Percentiles rank a stretch among this genome's conserved stretches.
Evolutionary conservation across 2,329 filamentous ascomycete genomes (phyloP).

Genomic region (Leptographium procerum): DNA sequence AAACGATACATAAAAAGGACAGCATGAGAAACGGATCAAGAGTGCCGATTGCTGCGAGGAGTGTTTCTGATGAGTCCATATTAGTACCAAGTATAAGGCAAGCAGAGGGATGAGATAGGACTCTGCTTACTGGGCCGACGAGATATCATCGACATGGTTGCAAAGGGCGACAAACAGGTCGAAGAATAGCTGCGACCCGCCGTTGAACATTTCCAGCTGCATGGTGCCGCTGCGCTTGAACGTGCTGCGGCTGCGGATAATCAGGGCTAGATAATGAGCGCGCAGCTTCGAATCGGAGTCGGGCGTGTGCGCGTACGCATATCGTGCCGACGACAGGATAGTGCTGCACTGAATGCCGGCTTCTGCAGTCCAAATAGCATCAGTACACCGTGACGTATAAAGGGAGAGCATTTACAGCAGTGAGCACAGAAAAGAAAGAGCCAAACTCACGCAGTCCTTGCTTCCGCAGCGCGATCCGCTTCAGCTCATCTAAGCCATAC

Average conservation of each 20-base stretch:
- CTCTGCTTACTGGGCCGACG: slow-evolving; percentile 39
- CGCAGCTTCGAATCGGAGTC: slow-evolving; percentile 84
- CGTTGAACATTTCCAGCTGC: slow-evolving; percentile 88
- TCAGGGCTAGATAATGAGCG: slow-evolving; percentile 83
- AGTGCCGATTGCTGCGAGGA: slow-evolving; percentile 35
- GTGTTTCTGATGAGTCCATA: slow-evolving; percentile 17
- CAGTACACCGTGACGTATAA: neutral
- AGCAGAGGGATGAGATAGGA: neutral
- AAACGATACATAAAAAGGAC: neutral
- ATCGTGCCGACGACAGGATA: slow-evolving; percentile 78
- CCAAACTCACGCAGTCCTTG: slow-evolving; percentile 61
- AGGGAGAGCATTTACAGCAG: neutral
- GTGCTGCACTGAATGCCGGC: slow-evolving; percentile 74
- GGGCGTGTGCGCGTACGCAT: slow-evolving; percentile 79
- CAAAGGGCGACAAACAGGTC: slow-evolving; percentile 88
- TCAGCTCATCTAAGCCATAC: slow-evolving; percentile 74
- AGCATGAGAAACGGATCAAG: slow-evolving; percentile 12
- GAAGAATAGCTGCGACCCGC: slow-evolving; percentile 76
- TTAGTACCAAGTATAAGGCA: neutral
- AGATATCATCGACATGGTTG: slow-evolving; percentile 72
- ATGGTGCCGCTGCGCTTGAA: slow-evolving; percentile 93
- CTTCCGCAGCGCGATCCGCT: slow-evolving; percentile 74
- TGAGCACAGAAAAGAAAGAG: neutral
- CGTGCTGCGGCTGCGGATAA: slow-evolving; percentile 75
- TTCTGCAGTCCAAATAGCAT: slow-evolving; percentile 28